These are phyloP conservation scores for Agaricales sp. DNA, from an alignment of 1,284 basidiomycete species.

Conservation along the genomic window DNA sequence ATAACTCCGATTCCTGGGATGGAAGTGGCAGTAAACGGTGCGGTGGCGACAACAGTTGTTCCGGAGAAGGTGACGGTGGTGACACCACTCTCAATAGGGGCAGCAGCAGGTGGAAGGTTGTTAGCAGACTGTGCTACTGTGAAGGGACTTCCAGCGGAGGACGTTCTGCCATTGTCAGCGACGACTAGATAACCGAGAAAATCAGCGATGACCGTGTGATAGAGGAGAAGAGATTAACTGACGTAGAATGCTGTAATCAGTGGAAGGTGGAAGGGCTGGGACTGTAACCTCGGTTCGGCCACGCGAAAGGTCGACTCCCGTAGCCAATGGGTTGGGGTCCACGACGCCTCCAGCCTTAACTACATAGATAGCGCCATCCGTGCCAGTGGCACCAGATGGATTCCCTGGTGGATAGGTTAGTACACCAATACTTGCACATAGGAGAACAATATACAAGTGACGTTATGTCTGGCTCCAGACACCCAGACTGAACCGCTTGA, in stretches of 20 bases:
- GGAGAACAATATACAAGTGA: neutral
- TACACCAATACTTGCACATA: neutral
- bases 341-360: neutral
- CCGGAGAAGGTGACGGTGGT: neutral
- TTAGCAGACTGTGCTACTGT: neutral
- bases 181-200: neutral
- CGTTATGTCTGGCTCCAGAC: neutral
- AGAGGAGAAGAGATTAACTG: neutral
- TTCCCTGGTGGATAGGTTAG: neutral
- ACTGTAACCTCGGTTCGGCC: neutral
- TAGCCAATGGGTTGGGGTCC: neutral
- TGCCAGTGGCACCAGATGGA: neutral
- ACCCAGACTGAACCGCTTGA: neutral
- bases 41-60: neutral
- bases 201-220: neutral
- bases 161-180: neutral
- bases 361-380: neutral
- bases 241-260: neutral
- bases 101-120: neutral
- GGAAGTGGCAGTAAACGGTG: neutral
- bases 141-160: neutral
- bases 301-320: neutral
- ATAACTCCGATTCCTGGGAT: neutral
- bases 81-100: neutral
- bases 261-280: neutral